These are phyloP conservation scores for Pseudopyricularia javanii DNA, from an alignment of 2,329 filamentous ascomycete species.

Conservation along the genomic window DNA sequence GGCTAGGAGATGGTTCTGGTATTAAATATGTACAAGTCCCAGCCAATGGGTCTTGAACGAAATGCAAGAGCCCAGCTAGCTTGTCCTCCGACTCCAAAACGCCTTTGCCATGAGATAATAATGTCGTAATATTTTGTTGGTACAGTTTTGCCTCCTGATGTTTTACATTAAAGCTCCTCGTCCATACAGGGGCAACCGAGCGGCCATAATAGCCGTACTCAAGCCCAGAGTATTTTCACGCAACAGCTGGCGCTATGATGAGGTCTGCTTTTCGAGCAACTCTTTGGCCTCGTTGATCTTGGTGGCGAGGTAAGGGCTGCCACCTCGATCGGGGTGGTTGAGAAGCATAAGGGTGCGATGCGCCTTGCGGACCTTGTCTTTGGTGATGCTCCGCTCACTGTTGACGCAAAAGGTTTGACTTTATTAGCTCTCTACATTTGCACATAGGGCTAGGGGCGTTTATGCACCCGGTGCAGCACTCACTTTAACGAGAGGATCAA, in stretches of 20 bases:
- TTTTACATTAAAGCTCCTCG: neutral
- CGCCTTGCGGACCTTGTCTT: conserved; percentile 90
- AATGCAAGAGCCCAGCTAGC: neutral
- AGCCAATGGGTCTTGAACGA: neutral
- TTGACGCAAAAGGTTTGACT: conserved; percentile 2
- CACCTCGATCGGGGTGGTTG: conserved; percentile 95
- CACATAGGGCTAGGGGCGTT: too few relatives aligned
- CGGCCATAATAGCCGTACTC: neutral
- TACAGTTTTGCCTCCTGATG: neutral
- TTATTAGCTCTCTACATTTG: neutral
- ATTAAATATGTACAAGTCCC: neutral
- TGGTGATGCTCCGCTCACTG: conserved; percentile 77
- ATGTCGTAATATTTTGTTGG: neutral
- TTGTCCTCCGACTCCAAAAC: conserved; percentile 1
- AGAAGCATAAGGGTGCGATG: conserved; percentile 93
- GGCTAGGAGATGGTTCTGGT: neutral
- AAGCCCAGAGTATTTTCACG: neutral
- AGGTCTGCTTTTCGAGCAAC: conserved; percentile 62
- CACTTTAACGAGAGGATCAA: conserved; percentile 87
- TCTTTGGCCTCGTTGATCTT: conserved; percentile 99
- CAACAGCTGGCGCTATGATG: conserved; percentile 4
- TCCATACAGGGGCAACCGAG: neutral
- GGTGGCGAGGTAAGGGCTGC: conserved; percentile 89
- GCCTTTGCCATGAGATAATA: conserved; percentile 3
- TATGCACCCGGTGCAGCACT: conserved; percentile 7